Evolutionary conservation across 148 eudicot species (phyloP), one percentile per base, ranked within the genome.

Genomic region (Rhododendron simsii): DNA sequence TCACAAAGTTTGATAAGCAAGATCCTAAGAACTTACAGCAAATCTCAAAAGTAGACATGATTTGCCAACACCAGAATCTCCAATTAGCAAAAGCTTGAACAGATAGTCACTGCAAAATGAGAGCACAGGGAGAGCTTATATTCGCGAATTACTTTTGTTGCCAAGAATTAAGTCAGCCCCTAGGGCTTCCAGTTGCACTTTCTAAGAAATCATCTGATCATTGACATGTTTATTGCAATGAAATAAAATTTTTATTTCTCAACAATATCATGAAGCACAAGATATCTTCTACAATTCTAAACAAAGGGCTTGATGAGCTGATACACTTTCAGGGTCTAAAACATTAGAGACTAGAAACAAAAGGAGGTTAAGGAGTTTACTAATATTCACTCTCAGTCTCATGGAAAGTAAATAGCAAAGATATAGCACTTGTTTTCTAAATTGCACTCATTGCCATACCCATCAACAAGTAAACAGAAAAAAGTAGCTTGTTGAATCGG

Each of bases 41-140:
- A 87, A 87, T 37, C 88, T 76, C 55, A 87, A 75, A 30, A 87
- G 88, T 28, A 87, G 88, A 78, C 88, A 87, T 78, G 89, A 84
- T 85, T 87, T 87, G 35, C 89, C 87, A 63, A 87, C 88, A 30
- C 88, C 88, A 28, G 88, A 87, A 87, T 87, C 88, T 83, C 88
- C 88, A 83, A 87, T 87, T 16, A 87, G 87, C 81, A 87, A 84
- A 50, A 87, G 89, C 80, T 87, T 87, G 86, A 87, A 87, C 44
- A 87, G 84, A 71, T 87, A 87, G 47, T 87, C 89, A 30, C 89
- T 87, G 86, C 81, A 73, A 81, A 76, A 71, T 71, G 33, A 83
- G 35, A 83, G 26, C 7, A 65, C 4, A 45, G 50, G 63, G 69
- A 59, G 18, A n/a, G 33, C 45, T 16, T 12, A 26, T 63, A 28